phyloP scores from a whole-genome alignment of 2,329 filamentous ascomycete species.

The Coniella vitis region DNA sequence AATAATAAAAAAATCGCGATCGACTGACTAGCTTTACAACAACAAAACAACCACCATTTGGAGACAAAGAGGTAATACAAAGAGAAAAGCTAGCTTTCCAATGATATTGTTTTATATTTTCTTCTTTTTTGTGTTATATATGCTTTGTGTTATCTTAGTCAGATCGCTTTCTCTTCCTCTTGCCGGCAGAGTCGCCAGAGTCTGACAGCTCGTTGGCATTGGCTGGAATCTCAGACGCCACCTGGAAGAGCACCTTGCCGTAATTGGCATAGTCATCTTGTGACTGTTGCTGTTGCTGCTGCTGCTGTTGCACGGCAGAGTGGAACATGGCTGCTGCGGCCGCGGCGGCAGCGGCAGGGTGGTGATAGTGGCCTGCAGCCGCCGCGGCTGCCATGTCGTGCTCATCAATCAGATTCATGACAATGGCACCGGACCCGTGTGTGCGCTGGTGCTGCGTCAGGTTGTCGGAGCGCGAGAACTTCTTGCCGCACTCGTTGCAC shows the following conservation, averaged over 20 bases:
- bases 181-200: constrained; percentile 43
- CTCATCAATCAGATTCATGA: constrained; percentile 81
- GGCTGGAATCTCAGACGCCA: constrained; percentile 65
- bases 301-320: too few species aligned
- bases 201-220: constrained; percentile 52
- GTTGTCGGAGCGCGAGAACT: constrained; percentile 97
- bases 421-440: constrained; percentile 81
- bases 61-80: too few species aligned
- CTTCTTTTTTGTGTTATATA: background rate
- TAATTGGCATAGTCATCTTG: constrained; percentile 58
- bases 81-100: too few species aligned
- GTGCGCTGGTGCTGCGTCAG: constrained; percentile 92
- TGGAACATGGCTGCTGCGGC: constrained; percentile 35
- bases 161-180: constrained; percentile 76
- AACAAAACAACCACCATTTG: too few species aligned
- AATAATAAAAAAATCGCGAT: too few species aligned
- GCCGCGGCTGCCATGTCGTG: constrained; percentile 39
- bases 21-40: too few species aligned
- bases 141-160: constrained; percentile 36
- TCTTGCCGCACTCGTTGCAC: constrained; percentile 97
- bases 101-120: too few species aligned
- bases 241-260: constrained; percentile 75
- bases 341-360: constrained; percentile 14
- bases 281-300: constrained; percentile 17
- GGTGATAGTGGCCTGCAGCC: constrained; percentile 22